Evolutionary conservation across 352 stramenopile species (phyloP).

Genomic region (Phytophthora constricta): DNA sequence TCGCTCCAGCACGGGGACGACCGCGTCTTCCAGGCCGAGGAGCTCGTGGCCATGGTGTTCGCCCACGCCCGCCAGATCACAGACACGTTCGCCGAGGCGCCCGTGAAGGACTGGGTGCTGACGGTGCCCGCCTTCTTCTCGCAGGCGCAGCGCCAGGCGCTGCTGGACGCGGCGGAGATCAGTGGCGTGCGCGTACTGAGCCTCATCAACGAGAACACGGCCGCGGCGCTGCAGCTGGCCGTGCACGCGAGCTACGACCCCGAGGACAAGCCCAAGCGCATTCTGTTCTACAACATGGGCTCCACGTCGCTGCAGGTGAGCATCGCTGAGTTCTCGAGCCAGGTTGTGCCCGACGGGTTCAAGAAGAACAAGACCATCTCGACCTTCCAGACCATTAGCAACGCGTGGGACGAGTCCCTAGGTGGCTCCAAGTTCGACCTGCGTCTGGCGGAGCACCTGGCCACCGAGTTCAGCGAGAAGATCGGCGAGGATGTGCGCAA

Average conservation of each 20-base stretch:
- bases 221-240: constrained; percentile 95
- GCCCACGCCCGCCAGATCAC: constrained; percentile 89
- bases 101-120: constrained; percentile 94
- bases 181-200: constrained; percentile 95
- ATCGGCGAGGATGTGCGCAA: constrained; percentile 92
- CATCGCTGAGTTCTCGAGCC: constrained; percentile 88
- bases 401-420: constrained; percentile 94
- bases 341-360: constrained; percentile 83
- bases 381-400: constrained; percentile 92
- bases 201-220: constrained; percentile 98
- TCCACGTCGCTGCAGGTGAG: constrained; percentile 91
- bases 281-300: constrained; percentile 99
- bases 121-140: constrained; percentile 97
- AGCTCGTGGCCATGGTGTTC: constrained; percentile 97
- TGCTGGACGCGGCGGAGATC: constrained; percentile 95
- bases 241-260: constrained; percentile 92
- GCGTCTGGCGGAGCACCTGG: constrained; percentile 93
- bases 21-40: constrained; percentile 91
- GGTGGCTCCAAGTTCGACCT: constrained; percentile 94
- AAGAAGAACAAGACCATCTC: constrained; percentile 95
- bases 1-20: constrained; percentile 59
- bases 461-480: constrained; percentile 93
- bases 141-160: constrained; percentile 93
- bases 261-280: constrained; percentile 76
- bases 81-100: constrained; percentile 66